phyloP scores from a whole-genome alignment of 495 filamentous ascomycete species.

The Neurospora sp. region DNA sequence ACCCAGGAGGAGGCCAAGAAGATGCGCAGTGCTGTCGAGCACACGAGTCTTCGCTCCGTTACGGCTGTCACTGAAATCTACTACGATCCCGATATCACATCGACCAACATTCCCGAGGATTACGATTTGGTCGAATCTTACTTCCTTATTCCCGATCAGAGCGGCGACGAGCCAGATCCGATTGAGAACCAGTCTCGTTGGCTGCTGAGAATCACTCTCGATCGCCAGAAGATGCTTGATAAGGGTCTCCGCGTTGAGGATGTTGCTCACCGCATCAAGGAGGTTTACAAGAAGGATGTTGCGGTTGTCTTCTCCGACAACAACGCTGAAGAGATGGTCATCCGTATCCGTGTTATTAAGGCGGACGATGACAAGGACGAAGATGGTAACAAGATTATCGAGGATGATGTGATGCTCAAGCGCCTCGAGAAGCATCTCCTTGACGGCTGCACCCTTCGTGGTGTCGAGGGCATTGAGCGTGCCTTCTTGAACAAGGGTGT shows the following conservation, averaged over 20 bases:
- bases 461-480: constrained; percentile 75
- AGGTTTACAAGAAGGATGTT: constrained; percentile 75
- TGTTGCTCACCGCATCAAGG: constrained; percentile 80
- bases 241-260: constrained; percentile 88
- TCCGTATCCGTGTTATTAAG: constrained; percentile 78
- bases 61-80: constrained; percentile 90
- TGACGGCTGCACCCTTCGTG: constrained; percentile 79
- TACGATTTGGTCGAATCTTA: constrained; percentile 92
- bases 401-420: constrained; percentile 86
- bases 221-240: constrained; percentile 86
- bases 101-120: constrained; percentile 79
- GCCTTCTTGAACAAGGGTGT: constrained; percentile 84
- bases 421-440: constrained; percentile 82
- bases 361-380: constrained; percentile 59
- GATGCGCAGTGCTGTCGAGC: constrained; percentile 80
- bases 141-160: constrained; percentile 76
- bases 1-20: constrained; percentile 74
- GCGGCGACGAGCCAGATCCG: constrained; percentile 56
- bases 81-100: constrained; percentile 86
- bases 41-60: constrained; percentile 88
- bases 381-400: constrained; percentile 67
- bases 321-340: constrained; percentile 90
- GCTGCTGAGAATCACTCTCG: constrained; percentile 89
- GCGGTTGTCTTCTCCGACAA: constrained; percentile 96
- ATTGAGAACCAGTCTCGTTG: constrained; percentile 78